These are phyloP conservation scores for Arthrobotrys musiformis DNA, from an alignment of 2,329 filamentous ascomycete genomes.

Conservation along the genomic window DNA sequence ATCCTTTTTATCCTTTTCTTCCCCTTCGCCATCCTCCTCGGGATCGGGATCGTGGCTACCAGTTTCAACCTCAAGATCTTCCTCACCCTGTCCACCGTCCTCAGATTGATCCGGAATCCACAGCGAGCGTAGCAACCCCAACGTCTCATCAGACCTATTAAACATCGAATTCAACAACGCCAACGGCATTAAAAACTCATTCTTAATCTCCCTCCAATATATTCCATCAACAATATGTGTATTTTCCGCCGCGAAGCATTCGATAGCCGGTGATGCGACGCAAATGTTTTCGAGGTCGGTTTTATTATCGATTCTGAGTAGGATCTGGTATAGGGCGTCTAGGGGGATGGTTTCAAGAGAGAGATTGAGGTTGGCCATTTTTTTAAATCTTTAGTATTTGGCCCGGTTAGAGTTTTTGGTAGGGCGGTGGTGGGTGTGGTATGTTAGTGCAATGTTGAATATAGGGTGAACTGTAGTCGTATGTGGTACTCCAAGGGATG, in stretches of 20 bases:
- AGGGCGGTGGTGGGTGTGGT: too few species aligned
- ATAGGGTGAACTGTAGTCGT: neutral
- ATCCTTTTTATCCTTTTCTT: neutral
- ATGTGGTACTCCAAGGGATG: too few species aligned
- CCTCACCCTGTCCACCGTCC: neutral
- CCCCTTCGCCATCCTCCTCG: too few species aligned
- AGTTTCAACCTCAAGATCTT: neutral
- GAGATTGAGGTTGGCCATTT: neutral
- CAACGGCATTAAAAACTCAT: neutral
- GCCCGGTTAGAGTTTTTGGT: too few species aligned
- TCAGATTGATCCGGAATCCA: neutral
- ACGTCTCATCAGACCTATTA: neutral
- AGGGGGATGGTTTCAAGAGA: neutral
- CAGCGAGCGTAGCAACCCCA: neutral
- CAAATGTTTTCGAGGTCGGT: neutral
- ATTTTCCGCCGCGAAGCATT: neutral
- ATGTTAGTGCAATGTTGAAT: too few species aligned
- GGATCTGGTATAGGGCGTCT: neutral
- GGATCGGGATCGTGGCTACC: too few species aligned
- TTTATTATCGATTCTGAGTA: neutral
- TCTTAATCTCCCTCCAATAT: constrained; percentile 33
- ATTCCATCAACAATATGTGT: neutral
- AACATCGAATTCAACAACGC: constrained; percentile 13
- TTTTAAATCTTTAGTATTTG: too few species aligned
- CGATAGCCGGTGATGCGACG: constrained; percentile 21